These are phyloP conservation scores for Dictyostelium citrinum DNA, from an alignment of 78 protist genomes.

Conservation along the genomic window DNA sequence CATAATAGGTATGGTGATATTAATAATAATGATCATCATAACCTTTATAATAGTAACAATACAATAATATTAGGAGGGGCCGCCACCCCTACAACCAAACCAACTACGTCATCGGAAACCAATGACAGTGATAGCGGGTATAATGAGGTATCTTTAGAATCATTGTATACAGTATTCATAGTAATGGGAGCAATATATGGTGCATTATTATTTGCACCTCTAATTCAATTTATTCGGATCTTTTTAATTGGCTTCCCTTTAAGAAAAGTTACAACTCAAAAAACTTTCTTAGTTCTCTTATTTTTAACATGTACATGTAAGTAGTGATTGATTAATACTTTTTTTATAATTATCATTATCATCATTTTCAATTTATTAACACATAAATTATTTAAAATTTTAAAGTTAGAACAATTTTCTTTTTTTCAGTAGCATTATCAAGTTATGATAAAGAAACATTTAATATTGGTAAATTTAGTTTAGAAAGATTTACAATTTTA, in stretches of 20 bases:
- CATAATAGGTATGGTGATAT: neutral
- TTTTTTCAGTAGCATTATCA: conserved; percentile 29
- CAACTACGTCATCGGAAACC: neutral
- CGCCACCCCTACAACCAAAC: neutral
- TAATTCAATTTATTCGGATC: conserved; percentile 41
- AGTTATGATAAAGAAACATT: neutral
- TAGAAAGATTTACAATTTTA: conserved; percentile 29
- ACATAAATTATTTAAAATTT: neutral
- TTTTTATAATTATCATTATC: neutral
- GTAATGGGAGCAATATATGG: conserved; percentile 5
- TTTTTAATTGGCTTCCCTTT: conserved; percentile 27
- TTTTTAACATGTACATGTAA: conserved; percentile 48
- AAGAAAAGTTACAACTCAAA: conserved; percentile 25
- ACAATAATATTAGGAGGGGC: neutral
- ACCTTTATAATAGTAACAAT: neutral
- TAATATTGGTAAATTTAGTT: conserved; percentile 53
- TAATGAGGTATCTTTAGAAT: neutral
- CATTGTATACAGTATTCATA: neutral
- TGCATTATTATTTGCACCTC: neutral
- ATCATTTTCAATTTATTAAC: neutral
- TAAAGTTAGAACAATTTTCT: conserved; percentile 39
- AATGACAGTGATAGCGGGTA: conserved; percentile 5
- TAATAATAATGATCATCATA: neutral
- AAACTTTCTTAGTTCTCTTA: conserved; percentile 46
- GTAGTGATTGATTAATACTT: neutral